Percentiles rank a stretch among this genome's conserved stretches.
phyloP scores from a whole-genome alignment of 768 basidiomycete genomes.

The Sarcodon sp. region DNA sequence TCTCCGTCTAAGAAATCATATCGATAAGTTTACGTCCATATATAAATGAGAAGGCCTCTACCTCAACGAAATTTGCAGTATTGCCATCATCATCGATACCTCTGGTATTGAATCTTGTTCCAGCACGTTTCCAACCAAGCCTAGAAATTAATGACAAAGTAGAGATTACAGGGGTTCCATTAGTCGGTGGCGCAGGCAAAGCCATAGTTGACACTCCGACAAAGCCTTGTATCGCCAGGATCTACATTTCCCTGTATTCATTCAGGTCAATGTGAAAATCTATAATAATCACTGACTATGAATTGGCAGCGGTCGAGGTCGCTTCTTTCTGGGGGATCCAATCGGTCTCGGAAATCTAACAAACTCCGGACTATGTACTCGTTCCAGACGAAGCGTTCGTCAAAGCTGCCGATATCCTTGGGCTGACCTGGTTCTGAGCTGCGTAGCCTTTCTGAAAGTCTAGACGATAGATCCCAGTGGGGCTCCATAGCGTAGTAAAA shows the following conservation, averaged over 20 bases:
- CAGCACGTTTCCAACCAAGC: conserved; percentile 89
- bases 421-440: conserved; percentile 14
- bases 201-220: conserved; percentile 76
- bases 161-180: conserved; percentile 58
- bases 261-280: not conserved
- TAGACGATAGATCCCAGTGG: conserved; percentile 82
- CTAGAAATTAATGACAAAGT: conserved; percentile 77
- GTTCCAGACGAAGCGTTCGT: conserved; percentile 92
- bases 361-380: conserved; percentile 79
- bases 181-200: conserved; percentile 60
- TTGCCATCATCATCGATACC: conserved; percentile 95
- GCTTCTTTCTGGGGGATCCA: conserved; percentile 54
- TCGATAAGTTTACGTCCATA: not conserved
- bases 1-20: conserved; percentile 57
- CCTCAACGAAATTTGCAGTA: conserved; percentile 95
- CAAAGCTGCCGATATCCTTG: conserved; percentile 49
- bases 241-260: conserved; percentile 22
- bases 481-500: conserved; percentile 87
- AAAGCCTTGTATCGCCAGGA: conserved; percentile 90
- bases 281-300: conserved; percentile 38
- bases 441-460: conserved; percentile 57
- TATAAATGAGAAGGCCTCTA: conserved; percentile 16
- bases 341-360: conserved; percentile 74
- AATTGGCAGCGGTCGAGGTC: conserved; percentile 80
- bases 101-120: conserved; percentile 93